phyloP scores from a whole-genome alignment of 2,329 filamentous ascomycete genomes.

The Akanthomyces dipterigenus region DNA sequence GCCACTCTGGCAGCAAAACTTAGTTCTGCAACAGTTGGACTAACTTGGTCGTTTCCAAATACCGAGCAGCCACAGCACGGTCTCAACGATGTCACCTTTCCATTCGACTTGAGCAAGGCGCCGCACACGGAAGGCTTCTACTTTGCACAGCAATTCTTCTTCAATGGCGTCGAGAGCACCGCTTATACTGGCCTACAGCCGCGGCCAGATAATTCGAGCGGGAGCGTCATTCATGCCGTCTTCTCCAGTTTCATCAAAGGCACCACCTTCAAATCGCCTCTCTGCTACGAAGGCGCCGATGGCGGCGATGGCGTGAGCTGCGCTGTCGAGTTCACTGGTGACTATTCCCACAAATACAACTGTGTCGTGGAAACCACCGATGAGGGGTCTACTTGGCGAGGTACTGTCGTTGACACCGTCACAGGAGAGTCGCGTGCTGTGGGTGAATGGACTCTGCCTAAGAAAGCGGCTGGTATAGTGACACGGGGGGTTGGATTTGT shows the following conservation, averaged over 20 bases:
- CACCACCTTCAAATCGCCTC: constrained; percentile 13
- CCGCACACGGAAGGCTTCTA: constrained; percentile 17
- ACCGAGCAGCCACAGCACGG: neutral
- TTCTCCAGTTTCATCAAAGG: constrained; percentile 19
- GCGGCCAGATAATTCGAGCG: constrained; percentile 10
- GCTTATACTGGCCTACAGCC: constrained; percentile 20
- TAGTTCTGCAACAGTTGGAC: neutral
- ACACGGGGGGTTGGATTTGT: constrained; percentile 17
- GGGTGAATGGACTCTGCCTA: constrained; percentile 19
- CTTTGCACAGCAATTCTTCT: constrained; percentile 20
- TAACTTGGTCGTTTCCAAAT: neutral
- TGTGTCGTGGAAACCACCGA: constrained; percentile 15
- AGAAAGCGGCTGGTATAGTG: constrained; percentile 14
- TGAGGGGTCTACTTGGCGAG: constrained; percentile 18
- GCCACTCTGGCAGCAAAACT: neutral
- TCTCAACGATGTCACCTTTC: constrained; percentile 16
- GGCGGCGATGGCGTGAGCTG: constrained; percentile 20
- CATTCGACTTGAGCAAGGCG: constrained; percentile 17
- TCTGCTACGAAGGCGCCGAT: constrained; percentile 21
- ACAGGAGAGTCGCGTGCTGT: constrained; percentile 13
- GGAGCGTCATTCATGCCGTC: constrained; percentile 16
- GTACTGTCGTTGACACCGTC: constrained; percentile 16
- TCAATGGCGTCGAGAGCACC: constrained; percentile 7
- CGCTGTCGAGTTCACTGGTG: constrained; percentile 14
- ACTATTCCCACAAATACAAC: constrained; percentile 18